These are phyloP conservation scores for Exophiala spinifera DNA, from an alignment of 2,329 filamentous ascomycete species.

Conservation along the genomic window DNA sequence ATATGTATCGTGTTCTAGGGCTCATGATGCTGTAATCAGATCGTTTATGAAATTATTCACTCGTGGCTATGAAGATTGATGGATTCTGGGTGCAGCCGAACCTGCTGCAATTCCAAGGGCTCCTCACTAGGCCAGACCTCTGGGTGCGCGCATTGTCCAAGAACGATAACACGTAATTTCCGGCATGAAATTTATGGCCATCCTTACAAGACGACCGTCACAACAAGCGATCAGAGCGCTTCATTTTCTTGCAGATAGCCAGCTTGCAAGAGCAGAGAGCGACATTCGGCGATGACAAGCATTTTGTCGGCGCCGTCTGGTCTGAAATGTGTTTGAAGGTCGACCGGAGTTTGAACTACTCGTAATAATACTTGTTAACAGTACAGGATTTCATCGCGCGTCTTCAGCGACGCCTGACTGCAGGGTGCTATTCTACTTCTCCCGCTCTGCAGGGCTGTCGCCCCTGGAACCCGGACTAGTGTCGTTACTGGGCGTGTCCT, in stretches of 20 bases:
- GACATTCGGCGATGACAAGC: too few species aligned
- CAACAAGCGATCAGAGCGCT: background rate
- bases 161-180: background rate
- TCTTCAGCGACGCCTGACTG: background rate
- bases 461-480: slow-evolving; percentile 25
- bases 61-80: slow-evolving; percentile 10
- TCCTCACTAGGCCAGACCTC: slow-evolving; percentile 1
- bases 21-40: slow-evolving; percentile 27
- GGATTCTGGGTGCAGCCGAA: slow-evolving; percentile 5
- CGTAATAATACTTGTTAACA: background rate
- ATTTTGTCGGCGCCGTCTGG: too few species aligned
- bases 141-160: background rate
- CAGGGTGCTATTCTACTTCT: slow-evolving; percentile 16
- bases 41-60: background rate
- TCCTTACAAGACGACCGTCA: background rate
- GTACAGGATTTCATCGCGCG: background rate
- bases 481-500: slow-evolving; percentile 29
- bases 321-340: too few species aligned
- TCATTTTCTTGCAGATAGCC: background rate
- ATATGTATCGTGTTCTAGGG: slow-evolving; percentile 22
- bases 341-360: background rate
- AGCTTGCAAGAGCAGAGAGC: too few species aligned
- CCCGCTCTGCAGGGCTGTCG: slow-evolving; percentile 19
- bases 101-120: slow-evolving; percentile 3
- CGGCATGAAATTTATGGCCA: background rate